Conservation (phyloP, 768 basidiomycete species). For the Gymnopilus junonius region DNA sequence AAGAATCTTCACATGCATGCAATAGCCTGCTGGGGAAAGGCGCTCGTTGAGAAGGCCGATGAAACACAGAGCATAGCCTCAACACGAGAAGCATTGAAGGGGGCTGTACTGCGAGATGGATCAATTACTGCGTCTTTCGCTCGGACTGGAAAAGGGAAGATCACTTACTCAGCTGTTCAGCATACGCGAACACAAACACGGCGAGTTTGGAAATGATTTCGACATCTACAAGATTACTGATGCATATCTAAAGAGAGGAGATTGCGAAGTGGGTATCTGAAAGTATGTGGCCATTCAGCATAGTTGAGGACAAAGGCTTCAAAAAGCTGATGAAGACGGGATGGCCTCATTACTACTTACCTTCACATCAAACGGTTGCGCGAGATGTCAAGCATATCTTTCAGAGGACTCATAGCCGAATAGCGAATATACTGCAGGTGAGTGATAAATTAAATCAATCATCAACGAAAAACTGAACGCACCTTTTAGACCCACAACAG, state of each 20-base stretch:
- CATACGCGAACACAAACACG: constrained; percentile 27
- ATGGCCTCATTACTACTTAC: neutral
- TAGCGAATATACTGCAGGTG: neutral
- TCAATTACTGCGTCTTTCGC: constrained; percentile 32
- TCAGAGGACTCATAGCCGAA: neutral
- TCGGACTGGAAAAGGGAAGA: constrained; percentile 28
- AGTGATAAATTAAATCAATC: too few species aligned
- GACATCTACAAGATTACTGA: neutral
- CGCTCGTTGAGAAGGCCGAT: constrained; percentile 20
- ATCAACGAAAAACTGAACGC: neutral
- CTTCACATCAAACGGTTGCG: neutral
- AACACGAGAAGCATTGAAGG: neutral
- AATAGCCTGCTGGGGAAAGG: constrained; percentile 29
- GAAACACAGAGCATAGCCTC: neutral
- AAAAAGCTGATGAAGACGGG: constrained; percentile 10
- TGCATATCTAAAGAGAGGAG: neutral
- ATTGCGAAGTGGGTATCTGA: constrained; percentile 5
- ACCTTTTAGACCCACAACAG: constrained; percentile 7
- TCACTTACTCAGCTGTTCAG: constrained; percentile 32
- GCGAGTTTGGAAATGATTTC: constrained; percentile 25
- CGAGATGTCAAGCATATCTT: constrained; percentile 5
- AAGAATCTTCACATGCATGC: constrained; percentile 32
- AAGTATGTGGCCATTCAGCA: neutral
- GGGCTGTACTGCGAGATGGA: constrained; percentile 1
- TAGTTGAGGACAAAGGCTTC: neutral